Evolutionary conservation across 2,329 filamentous ascomycete genomes (phyloP).

Genomic region (Colletotrichum tofieldiae): DNA sequence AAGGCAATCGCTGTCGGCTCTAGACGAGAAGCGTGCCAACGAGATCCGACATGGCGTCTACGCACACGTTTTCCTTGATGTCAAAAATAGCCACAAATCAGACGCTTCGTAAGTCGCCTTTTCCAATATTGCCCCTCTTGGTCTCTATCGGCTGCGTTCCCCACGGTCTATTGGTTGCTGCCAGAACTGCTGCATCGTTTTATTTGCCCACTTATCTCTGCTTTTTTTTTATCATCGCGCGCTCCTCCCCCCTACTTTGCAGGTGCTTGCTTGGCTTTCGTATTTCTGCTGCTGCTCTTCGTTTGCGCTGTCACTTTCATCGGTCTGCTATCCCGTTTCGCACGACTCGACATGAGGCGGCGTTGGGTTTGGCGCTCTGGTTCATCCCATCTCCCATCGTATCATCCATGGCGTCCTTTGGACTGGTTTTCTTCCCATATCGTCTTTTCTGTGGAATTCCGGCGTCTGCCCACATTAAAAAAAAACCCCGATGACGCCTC

Average conservation of each 20-base stretch:
- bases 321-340: not conserved
- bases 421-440: not conserved
- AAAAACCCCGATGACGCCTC: constrained; percentile 25
- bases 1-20: constrained; percentile 44
- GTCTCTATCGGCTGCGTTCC: not conserved
- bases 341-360: constrained; percentile 9
- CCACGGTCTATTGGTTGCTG: not conserved
- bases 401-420: constrained; percentile 5
- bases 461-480: constrained; percentile 8
- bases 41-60: constrained; percentile 41
- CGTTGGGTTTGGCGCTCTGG: constrained; percentile 24
- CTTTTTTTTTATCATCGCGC: not conserved
- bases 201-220: constrained; percentile 1
- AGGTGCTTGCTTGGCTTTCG: constrained; percentile 7
- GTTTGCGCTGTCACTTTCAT: not conserved
- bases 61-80: constrained; percentile 41
- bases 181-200: not conserved
- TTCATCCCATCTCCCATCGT: constrained; percentile 24
- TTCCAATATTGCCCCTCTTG: constrained; percentile 2
- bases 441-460: constrained; percentile 18
- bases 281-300: constrained; percentile 2
- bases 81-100: constrained; percentile 46
- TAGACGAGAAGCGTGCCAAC: constrained; percentile 44
- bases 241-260: not conserved
- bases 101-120: constrained; percentile 46